These are phyloP conservation scores for Fusarium sacchari DNA, from an alignment of 2,329 filamentous ascomycete genomes.

Conservation along the genomic window DNA sequence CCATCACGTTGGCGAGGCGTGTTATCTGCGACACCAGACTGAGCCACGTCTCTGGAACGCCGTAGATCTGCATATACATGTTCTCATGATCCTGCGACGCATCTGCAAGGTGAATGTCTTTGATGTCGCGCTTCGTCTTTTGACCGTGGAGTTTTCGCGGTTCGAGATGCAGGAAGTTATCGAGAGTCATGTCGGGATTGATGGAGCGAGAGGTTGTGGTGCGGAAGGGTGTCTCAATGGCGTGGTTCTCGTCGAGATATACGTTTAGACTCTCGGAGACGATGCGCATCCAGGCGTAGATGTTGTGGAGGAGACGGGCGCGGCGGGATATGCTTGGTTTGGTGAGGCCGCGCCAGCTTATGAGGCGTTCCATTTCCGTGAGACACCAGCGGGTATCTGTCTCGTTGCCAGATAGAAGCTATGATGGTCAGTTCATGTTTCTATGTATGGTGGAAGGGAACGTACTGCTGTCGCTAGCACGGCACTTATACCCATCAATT, in stretches of 20 bases:
- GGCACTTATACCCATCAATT: constrained; percentile 34
- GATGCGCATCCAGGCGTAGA: constrained; percentile 41
- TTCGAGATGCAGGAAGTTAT: constrained; percentile 36
- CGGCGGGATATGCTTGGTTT: constrained; percentile 36
- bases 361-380: constrained; percentile 37
- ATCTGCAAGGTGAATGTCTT: constrained; percentile 34
- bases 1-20: constrained; percentile 33
- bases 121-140: constrained; percentile 22
- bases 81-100: constrained; percentile 29
- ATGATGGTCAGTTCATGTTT: rapidly evolving
- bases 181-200: constrained; percentile 29
- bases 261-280: constrained; percentile 37
- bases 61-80: constrained; percentile 41
- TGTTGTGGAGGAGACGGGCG: constrained; percentile 33
- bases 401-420: constrained; percentile 33
- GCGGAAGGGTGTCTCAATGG: constrained; percentile 12
- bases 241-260: constrained; percentile 24
- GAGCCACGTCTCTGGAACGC: constrained; percentile 37
- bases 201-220: background rate
- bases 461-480: constrained; percentile 33
- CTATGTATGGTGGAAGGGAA: rapidly evolving
- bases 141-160: constrained; percentile 22
- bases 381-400: constrained; percentile 33
- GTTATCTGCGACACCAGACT: constrained; percentile 38
- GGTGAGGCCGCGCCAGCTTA: constrained; percentile 30